phyloP scores from a whole-genome alignment of 768 basidiomycete genomes.

The Collybia mongolica region DNA sequence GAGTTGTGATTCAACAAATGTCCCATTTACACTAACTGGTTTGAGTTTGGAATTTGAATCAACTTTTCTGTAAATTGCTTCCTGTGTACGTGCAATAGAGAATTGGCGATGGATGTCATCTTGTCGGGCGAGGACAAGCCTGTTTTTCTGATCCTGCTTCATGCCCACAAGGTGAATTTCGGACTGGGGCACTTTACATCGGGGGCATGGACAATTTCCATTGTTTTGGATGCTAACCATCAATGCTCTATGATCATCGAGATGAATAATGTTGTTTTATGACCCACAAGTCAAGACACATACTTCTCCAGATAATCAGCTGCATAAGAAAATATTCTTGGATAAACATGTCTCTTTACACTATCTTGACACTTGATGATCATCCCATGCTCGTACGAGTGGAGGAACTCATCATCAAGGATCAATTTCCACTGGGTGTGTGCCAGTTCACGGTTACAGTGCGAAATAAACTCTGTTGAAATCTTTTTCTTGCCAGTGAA shows the following conservation, averaged over 20 bases:
- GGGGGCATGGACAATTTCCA: slow-evolving; percentile 32
- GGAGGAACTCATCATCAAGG: slow-evolving; percentile 6
- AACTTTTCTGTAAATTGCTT: no score
- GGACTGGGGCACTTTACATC: slow-evolving; percentile 24
- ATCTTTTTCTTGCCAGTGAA: neutral
- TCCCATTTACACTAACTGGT: no score
- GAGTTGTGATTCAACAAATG: no score
- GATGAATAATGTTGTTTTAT: neutral
- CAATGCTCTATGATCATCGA: slow-evolving; percentile 23
- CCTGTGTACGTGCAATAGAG: no score
- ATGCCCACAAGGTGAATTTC: slow-evolving; percentile 20
- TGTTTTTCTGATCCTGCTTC: neutral
- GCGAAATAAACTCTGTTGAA: neutral
- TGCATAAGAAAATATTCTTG: slow-evolving; percentile 28
- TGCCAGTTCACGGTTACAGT: slow-evolving; percentile 2
- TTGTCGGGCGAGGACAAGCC: neutral
- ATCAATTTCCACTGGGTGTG: slow-evolving; percentile 1
- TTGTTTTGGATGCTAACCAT: slow-evolving; percentile 26
- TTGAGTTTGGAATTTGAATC: no score
- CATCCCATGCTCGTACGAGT: slow-evolving; percentile 19
- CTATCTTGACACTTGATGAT: slow-evolving; percentile 5
- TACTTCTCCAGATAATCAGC: slow-evolving; percentile 39
- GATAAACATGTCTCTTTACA: slow-evolving; percentile 12
- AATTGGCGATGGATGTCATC: no score
- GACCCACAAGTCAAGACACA: slow-evolving; percentile 1